Percentiles rank a stretch among this genome's conserved stretches.
phyloP scores from a whole-genome alignment of 768 basidiomycete species.

The Melanogaster broomeanus region DNA sequence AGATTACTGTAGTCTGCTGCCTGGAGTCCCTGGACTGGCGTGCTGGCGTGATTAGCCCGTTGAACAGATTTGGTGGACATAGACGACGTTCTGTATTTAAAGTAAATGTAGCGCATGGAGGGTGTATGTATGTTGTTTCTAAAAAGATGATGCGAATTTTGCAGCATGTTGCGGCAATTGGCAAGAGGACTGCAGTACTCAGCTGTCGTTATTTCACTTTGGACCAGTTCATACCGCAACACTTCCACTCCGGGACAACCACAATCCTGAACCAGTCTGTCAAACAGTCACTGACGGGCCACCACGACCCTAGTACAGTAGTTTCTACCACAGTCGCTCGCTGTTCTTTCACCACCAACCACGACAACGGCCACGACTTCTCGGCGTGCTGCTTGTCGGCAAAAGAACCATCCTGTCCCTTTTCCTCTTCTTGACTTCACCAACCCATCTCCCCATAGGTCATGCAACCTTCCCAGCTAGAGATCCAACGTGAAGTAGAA shows the following conservation, averaged over 20 bases:
- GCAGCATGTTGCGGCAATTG: too few species aligned
- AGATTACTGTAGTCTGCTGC: too few species aligned
- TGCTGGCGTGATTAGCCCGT: constrained; percentile 2
- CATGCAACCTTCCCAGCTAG: constrained; percentile 80
- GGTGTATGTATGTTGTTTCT: neutral
- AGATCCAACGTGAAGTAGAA: constrained; percentile 87
- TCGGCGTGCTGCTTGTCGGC: constrained; percentile 8
- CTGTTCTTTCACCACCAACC: constrained; percentile 8
- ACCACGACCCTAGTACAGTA: neutral
- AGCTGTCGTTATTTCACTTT: too few species aligned
- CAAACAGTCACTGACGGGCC: constrained; percentile 1
- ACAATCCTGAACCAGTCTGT: neutral
- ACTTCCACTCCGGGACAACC: too few species aligned
- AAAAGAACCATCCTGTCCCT: constrained; percentile 13
- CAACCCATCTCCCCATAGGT: constrained; percentile 3
- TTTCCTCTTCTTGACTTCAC: constrained; percentile 5
- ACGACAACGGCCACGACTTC: constrained; percentile 8
- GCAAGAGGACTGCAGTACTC: too few species aligned
- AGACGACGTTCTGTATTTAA: constrained; percentile 17
- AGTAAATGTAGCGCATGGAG: neutral
- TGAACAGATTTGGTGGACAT: constrained; percentile 18
- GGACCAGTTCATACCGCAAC: too few species aligned
- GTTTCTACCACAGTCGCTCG: neutral
- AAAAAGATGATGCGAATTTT: neutral
- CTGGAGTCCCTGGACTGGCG: constrained; percentile 1